Evolutionary conservation across 352 stramenopile species (phyloP).

Genomic region (Phytopythium aichiense): DNA sequence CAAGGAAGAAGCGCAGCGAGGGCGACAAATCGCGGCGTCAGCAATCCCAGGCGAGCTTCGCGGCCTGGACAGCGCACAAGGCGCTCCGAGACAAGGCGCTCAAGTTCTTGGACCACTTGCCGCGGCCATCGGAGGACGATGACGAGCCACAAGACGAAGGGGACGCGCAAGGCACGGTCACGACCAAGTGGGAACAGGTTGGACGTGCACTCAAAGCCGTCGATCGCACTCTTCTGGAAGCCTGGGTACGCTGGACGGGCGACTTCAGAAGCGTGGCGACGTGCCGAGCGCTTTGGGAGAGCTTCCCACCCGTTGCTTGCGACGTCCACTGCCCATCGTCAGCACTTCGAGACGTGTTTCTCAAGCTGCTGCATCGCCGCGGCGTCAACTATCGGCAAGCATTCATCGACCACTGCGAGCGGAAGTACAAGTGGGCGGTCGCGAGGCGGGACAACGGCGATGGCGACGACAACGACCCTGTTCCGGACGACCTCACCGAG

Average conservation of each 20-base stretch:
- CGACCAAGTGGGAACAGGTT: constrained; percentile 73
- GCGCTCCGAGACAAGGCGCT: constrained; percentile 71
- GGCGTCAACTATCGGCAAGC: constrained; percentile 82
- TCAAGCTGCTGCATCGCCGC: constrained; percentile 89
- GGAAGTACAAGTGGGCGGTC: constrained; percentile 23
- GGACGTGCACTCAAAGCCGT: constrained; percentile 87
- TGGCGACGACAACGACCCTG: constrained; percentile 41
- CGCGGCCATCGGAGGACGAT: constrained; percentile 31
- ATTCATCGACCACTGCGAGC: constrained; percentile 63
- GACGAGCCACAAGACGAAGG: constrained; percentile 19
- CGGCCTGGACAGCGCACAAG: constrained; percentile 75
- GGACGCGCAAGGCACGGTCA: constrained; percentile 12
- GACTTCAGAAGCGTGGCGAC: constrained; percentile 42
- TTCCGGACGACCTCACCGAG: constrained; percentile 60
- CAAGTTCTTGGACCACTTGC: constrained; percentile 67
- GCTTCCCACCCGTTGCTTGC: constrained; percentile 77
- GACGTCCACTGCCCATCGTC: constrained; percentile 88
- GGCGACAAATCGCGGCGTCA: constrained; percentile 35
- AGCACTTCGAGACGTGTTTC: constrained; percentile 83
- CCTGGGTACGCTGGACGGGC: constrained; percentile 83
- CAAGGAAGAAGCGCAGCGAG: constrained; percentile 47
- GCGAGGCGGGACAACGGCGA: constrained; percentile 46
- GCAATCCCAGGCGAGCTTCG: constrained; percentile 72
- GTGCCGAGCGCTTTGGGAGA: constrained; percentile 85
- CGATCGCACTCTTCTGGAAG: constrained; percentile 73